Conservation (phyloP, 2,329 filamentous ascomycete species). For the Colletotrichum sp. region DNA sequence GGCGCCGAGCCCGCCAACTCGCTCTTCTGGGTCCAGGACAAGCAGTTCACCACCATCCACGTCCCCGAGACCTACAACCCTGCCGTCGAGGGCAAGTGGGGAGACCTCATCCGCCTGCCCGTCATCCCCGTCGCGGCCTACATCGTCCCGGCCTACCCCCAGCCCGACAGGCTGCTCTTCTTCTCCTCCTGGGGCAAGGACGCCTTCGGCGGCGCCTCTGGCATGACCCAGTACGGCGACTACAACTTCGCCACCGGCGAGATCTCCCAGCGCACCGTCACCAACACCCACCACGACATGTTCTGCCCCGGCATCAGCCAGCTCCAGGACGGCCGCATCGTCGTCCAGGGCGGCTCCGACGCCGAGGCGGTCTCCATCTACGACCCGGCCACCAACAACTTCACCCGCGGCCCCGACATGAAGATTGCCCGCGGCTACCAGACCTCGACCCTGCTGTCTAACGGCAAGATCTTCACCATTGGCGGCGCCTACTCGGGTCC, state of each 20-base stretch:
- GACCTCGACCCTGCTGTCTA: conserved; percentile 49
- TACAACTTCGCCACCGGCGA: conserved; percentile 25
- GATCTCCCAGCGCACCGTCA: conserved; percentile 34
- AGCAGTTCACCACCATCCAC: conserved; percentile 24
- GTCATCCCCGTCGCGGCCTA: conserved; percentile 31
- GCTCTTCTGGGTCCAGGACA: conserved; percentile 22
- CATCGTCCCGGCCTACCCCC: conserved; percentile 27
- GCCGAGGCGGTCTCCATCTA: conserved; percentile 53
- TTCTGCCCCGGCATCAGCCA: conserved; percentile 61
- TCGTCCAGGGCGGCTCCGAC: conserved; percentile 59
- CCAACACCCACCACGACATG: conserved; percentile 56
- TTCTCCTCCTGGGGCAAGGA: conserved; percentile 28
- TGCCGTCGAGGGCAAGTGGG: conserved; percentile 27
- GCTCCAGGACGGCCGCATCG: conserved; percentile 49
- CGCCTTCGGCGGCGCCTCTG: conserved; percentile 24
- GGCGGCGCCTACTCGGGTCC: conserved; percentile 59
- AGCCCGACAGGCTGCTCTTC: conserved; percentile 25
- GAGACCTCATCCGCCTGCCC: conserved; percentile 27
- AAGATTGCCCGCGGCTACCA: conserved; percentile 57
- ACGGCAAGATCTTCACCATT: conserved; percentile 61
- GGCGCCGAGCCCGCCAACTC: conserved; percentile 10
- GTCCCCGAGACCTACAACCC: conserved; percentile 20
- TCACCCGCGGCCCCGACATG: conserved; percentile 46
- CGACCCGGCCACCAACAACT: conserved; percentile 39
- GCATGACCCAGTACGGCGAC: conserved; percentile 25